Percentiles rank a stretch among this genome's conserved stretches.
phyloP scores from a whole-genome alignment of 768 basidiomycete genomes.

The Russula foetens region DNA sequence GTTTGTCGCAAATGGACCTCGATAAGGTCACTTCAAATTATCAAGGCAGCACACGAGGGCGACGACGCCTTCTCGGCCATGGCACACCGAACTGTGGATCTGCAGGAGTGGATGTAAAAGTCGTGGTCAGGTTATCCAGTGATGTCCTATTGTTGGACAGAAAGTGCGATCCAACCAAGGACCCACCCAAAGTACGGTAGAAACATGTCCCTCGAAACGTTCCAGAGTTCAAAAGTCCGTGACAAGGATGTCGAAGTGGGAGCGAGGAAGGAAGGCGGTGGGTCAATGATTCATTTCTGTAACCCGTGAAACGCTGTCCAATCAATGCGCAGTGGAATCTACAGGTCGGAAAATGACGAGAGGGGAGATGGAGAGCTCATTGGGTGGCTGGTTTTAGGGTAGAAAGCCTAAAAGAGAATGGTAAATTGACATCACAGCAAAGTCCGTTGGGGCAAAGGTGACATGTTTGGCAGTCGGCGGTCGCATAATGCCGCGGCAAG shows the following conservation, averaged over 20 bases:
- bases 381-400: neutral
- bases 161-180: neutral
- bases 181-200: neutral
- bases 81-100: neutral
- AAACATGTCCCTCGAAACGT: neutral
- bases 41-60: neutral
- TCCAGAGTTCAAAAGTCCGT: conserved; percentile 1
- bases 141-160: neutral
- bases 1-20: neutral
- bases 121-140: neutral
- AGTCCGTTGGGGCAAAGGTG: neutral
- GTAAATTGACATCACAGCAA: neutral
- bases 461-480: neutral
- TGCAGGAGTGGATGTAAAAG: neutral
- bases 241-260: neutral
- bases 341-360: too few relatives aligned
- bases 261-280: neutral
- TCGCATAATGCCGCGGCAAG: neutral
- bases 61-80: neutral
- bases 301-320: neutral
- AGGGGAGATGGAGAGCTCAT: neutral
- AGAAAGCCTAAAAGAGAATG: neutral
- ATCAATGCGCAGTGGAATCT: neutral
- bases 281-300: too few relatives aligned
- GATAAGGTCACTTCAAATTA: neutral